Conservation (phyloP, 202 grass and related monocot species). For the Carex arenaria region DNA sequence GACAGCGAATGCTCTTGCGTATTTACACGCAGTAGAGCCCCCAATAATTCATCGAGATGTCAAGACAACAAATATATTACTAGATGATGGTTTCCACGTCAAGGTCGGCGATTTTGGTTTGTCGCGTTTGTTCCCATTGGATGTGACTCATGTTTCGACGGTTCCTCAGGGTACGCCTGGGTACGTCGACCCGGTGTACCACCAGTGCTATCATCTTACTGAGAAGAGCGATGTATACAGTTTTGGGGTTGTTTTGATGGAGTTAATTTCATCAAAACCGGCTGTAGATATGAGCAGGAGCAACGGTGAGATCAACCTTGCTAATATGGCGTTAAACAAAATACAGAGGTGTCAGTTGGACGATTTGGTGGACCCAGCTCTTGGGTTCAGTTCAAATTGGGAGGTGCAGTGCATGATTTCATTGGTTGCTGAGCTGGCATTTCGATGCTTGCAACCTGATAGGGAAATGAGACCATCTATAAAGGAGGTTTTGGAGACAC, state of each 20-base stretch:
- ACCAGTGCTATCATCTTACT: slow-evolving; percentile 84
- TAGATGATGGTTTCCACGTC: slow-evolving; percentile 68
- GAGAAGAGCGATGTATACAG: slow-evolving; percentile 96
- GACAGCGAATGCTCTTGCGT: slow-evolving; percentile 66
- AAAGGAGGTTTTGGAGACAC: slow-evolving; percentile 58
- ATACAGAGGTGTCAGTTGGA: slow-evolving; percentile 58
- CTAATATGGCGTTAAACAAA: slow-evolving; percentile 61
- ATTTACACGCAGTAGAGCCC: slow-evolving; percentile 59
- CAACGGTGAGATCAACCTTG: slow-evolving; percentile 73
- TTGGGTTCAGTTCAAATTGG: slow-evolving; percentile 36
- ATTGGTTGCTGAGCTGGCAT: slow-evolving; percentile 63
- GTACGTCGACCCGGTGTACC: slow-evolving; percentile 82
- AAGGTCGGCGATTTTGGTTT: slow-evolving; percentile 90
- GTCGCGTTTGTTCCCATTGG: slow-evolving; percentile 59
- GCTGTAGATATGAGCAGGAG: slow-evolving; percentile 78
- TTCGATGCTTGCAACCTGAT: slow-evolving; percentile 64
- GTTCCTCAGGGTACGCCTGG: slow-evolving; percentile 93
- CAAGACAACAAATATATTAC: slow-evolving; percentile 82
- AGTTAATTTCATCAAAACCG: slow-evolving; percentile 83
- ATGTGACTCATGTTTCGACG: slow-evolving; percentile 78
- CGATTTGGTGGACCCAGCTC: slow-evolving; percentile 49
- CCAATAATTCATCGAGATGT: slow-evolving; percentile 83
- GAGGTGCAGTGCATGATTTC: slow-evolving; percentile 40
- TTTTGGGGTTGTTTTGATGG: slow-evolving; percentile 77
- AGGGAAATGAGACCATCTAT: slow-evolving; percentile 56